Evolutionary conservation across 805 yeast genomes (phyloP).

Genomic region (Hanseniaspora taiwanica): DNA sequence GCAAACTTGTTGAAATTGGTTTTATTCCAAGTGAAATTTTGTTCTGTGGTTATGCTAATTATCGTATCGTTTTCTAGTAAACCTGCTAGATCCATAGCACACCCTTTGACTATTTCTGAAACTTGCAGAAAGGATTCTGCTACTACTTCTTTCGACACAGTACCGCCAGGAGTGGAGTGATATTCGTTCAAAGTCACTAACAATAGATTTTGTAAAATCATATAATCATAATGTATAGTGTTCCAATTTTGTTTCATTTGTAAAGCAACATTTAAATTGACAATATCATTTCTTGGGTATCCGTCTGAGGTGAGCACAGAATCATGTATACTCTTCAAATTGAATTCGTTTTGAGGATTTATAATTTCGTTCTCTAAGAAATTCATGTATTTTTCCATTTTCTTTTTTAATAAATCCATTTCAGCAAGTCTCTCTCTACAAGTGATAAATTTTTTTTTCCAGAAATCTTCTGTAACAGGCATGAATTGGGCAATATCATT

Average conservation of each 20-base stretch:
- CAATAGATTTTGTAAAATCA: not conserved
- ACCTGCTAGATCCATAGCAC: not conserved
- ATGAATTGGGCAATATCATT: no score
- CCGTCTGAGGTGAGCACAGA: conserved; percentile 60
- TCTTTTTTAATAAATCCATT: not conserved
- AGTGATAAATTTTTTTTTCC: no score
- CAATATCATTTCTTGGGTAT: conserved; percentile 74
- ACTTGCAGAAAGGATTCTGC: not conserved
- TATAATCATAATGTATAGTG: not conserved
- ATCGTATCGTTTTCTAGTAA: not conserved
- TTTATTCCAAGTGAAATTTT: not conserved
- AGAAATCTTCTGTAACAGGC: no score
- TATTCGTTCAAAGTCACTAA: not conserved
- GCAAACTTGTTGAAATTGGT: not conserved
- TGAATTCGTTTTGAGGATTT: not conserved
- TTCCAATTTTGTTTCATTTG: not conserved
- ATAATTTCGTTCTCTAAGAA: not conserved
- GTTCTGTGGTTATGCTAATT: not conserved
- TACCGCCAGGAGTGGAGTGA: not conserved
- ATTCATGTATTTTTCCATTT: not conserved
- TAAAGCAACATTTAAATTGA: conserved; percentile 36
- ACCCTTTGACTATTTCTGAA: not conserved
- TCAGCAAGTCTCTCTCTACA: not conserved
- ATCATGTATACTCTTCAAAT: conserved; percentile 36
- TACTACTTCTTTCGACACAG: not conserved